Conservation (phyloP, 805 yeast species). For the Nakazawaea populi region DNA sequence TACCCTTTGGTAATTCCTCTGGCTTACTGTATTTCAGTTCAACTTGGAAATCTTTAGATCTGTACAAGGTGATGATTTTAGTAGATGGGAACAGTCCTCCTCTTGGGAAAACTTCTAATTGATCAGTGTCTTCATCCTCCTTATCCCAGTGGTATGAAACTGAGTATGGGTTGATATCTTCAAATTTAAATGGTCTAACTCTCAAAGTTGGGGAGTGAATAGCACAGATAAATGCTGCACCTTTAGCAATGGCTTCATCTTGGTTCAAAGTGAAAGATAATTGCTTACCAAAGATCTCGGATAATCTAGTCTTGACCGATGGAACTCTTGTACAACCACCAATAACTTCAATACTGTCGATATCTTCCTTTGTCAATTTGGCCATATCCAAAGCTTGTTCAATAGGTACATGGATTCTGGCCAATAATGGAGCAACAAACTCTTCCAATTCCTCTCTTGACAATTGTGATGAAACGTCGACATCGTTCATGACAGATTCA, state of each 20-base stretch:
- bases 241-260: constrained; percentile 98
- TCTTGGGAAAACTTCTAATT: constrained; percentile 93
- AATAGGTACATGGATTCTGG: constrained; percentile 70
- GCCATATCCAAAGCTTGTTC: constrained; percentile 80
- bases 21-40: constrained; percentile 82
- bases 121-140: constrained; percentile 85
- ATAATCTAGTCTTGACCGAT: constrained; percentile 72
- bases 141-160: constrained; percentile 95
- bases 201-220: constrained; percentile 98
- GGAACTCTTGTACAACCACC: constrained; percentile 99
- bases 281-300: constrained; percentile 77
- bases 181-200: constrained; percentile 98
- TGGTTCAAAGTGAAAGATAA: constrained; percentile 94
- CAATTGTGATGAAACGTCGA: constrained; percentile 87
- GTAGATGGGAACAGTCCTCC: constrained; percentile 93
- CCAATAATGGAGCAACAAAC: constrained; percentile 75
- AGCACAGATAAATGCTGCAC: constrained; percentile 98
- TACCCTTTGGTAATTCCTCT: constrained; percentile 65
- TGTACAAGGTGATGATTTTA: constrained; percentile 89
- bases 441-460: constrained; percentile 92
- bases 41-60: constrained; percentile 82
- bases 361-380: constrained; percentile 60
- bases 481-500: constrained; percentile 96
- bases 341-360: constrained; percentile 89
- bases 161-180: constrained; percentile 86